These are phyloP conservation scores for Phytopythium vexans DNA, from an alignment of 352 stramenopile genomes.

Conservation along the genomic window DNA sequence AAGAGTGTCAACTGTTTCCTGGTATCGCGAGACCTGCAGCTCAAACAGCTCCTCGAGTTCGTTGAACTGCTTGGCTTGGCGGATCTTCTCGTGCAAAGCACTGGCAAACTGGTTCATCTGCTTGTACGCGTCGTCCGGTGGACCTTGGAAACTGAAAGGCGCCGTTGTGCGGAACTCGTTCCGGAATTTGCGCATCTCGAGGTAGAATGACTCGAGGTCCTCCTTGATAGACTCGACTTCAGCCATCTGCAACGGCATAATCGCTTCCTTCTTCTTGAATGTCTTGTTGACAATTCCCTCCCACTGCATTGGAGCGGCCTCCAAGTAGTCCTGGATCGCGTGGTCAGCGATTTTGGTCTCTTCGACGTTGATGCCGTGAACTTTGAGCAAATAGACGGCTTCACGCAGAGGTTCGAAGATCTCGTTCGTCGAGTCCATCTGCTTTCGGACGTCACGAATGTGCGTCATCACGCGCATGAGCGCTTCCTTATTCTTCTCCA, in stretches of 20 bases:
- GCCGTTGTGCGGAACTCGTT: constrained; percentile 93
- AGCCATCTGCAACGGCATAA: constrained; percentile 96
- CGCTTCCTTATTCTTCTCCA: constrained; percentile 91
- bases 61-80: constrained; percentile 82
- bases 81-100: constrained; percentile 72
- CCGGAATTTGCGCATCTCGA: constrained; percentile 93
- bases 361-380: constrained; percentile 91
- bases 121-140: constrained; percentile 77
- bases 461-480: constrained; percentile 97
- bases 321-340: constrained; percentile 90
- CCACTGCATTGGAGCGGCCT: constrained; percentile 96
- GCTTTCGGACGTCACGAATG: constrained; percentile 93
- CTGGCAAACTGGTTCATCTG: constrained; percentile 80
- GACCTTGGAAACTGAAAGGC: constrained; percentile 92
- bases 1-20: constrained; percentile 86
- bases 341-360: constrained; percentile 84
- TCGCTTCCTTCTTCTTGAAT: constrained; percentile 98
- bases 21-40: constrained; percentile 84
- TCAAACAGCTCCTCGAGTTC: constrained; percentile 87
- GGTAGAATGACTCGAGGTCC: constrained; percentile 93
- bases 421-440: constrained; percentile 91
- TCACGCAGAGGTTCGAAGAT: constrained; percentile 95
- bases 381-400: constrained; percentile 92
- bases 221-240: constrained; percentile 94
- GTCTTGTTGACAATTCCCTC: constrained; percentile 98